Base-by-base conservation (phyloP, 2,329 filamentous ascomycete species). In the Exophiala aquamarina region DNA sequence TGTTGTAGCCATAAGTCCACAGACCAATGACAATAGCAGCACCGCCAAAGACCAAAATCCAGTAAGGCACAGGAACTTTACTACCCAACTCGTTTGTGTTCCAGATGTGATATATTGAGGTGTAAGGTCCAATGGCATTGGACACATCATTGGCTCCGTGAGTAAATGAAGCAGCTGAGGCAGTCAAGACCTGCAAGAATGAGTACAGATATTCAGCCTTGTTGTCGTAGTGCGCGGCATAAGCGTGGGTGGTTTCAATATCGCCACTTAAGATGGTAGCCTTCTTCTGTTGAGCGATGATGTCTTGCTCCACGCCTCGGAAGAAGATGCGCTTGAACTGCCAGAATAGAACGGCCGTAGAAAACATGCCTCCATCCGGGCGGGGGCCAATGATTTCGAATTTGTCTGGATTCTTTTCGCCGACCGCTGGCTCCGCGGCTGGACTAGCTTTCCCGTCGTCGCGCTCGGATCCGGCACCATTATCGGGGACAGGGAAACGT, bases 1-100 rank as follows among this genome's bases (percentile, higher is more conserved):
- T 89, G 73, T 89, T 88, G 73, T 89, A 89, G 8, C 85, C 86
- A 60, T 88, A 89, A n/a, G 84, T 88, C 61, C 83, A 74, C 44
- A 89, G 75, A 57, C 86, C 86, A 33, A 83, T 56, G 39, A 77
- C 86, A 62, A 88, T 83, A 29, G 73, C 79, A 2, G 73, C 66
- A 26, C 81, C 76, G 9, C 87, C 71, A 14, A 89, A 83, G 40
- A 81, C 86, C 45, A 90, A 77, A 67, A 89, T 85, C 87, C 87
- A 92, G 34, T 86, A 63, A 2, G 83, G 83, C 0, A 90, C 86
- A 0, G 77, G 66, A 3, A 81, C 77, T 69, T 87, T 86, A 56
- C 79, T 66, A 13, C 78, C 73, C 3, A 83, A 75, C 23, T 72
- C 72, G 47, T 85, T 84, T 1, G 81, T 85, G 1, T 63, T 70